Base-by-base conservation (phyloP, 2,329 filamentous ascomycete genomes). In the Arthroderma sp. region DNA sequence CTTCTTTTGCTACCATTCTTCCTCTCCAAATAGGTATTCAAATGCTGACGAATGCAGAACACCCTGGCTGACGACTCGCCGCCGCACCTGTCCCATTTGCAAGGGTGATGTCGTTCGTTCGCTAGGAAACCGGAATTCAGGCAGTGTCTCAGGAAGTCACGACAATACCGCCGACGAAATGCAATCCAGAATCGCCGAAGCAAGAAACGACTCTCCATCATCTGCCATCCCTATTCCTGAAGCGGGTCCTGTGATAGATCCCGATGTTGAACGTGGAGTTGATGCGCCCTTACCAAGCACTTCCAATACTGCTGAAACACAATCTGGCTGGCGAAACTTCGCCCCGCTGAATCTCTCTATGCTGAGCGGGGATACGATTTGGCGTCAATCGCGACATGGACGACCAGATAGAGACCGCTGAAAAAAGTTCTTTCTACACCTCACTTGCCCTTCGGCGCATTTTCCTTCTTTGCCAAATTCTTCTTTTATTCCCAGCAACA, bases 21-120 rank as follows among this genome's bases (percentile, higher is more conserved):
- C 39, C 22, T 39, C 15, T 37, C 28, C 41, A 39, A 36, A 4
- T 11, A 29, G 31, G 28, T 22, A 22, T 36, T 5, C 43, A 33
- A 52, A 51, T 47, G 56, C 57, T 58, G 49, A 53, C 22, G 29
- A 8, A 33, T 31, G 28, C 51, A 94, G 87, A 59, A 96, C 91
- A 4, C 91, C 91, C 1, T 98, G 91, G 91, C 71, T 98, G 43
- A 95, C 89, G 0, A 96, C 88, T 10, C 81, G 89, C 40, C 83
- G 91, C 51, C 82, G 91, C 51, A 98, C 91, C n/a, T 98, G 91
- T 57, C 91, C 91, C 0, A 96, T 98, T 49, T 98, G 91, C 69
- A 98, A 98, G 68, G 87, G 88, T 40, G 91, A 98, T 59, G 91
- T 98, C 32, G 89, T 98, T 10, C 64, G 68, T 37, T 70, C 68